Base-by-base conservation (phyloP, 352 stramenopile genomes). In the Pythium phragmitis region DNA sequence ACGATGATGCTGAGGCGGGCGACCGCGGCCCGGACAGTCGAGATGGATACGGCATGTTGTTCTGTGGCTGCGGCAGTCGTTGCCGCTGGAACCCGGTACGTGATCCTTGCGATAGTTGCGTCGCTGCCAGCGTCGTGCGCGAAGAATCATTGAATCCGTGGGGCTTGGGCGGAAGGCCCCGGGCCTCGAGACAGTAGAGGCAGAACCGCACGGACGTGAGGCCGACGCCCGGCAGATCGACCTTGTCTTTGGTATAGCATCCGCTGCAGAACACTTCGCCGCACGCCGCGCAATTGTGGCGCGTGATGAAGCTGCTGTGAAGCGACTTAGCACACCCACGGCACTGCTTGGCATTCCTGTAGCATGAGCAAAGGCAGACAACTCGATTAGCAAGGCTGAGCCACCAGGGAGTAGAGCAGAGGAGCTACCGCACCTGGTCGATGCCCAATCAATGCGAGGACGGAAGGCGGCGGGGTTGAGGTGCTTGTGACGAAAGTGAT, bases 391-490 rank as follows among this genome's bases (percentile, higher is more conserved):
- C 21, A 21, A 21, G 21, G 21, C 21, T 21, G 21, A 21, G 21
- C 21, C 21, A 21, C 21, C 21, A 21, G 21, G 21, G 21, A 21
- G 21, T 50, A 7, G 4, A 17, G 28, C 43, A 30, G 26, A 17
- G 26, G 43, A 4, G 11, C 16, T 12, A 45, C 16, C 12, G 39
- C 39, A 7, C 45, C 45, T 51, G 45, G 74, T 76, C 2, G 75
- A 67, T 11, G 26, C 1, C 79, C 79, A 88, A 37, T 88, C 42
- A 7, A 65, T 63, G 30, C 81, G 82, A 61, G 75, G 72, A 8
- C 82, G 69, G 30, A 88, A 88, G 12, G 61, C 79, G 1, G 71
- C 65, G 26, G 77, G 78, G 57, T 88, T 75, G 19, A 88, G 50
- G 14, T 71, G 57, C 23, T 77, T 74, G 9, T 75, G 75, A 8